phyloP scores from a whole-genome alignment of 2,329 filamentous ascomycete species.

The Calonectria ilicicola region DNA sequence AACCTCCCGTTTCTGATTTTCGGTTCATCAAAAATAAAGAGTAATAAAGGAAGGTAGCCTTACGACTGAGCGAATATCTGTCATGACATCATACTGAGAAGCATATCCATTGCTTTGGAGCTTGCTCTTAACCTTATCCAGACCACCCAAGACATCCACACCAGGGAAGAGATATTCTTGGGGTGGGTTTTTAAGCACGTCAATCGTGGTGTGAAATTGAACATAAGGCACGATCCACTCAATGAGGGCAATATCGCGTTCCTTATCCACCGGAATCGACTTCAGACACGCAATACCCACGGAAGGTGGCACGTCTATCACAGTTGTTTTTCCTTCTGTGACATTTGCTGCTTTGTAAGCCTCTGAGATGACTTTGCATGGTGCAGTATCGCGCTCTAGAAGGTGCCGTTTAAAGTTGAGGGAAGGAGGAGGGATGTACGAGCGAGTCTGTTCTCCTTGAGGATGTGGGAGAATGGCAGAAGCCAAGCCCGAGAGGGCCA shows the following conservation, averaged over 20 bases:
- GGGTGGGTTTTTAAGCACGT: conserved; percentile 37
- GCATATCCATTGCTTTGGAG: conserved; percentile 32
- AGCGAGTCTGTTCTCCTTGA: neutral
- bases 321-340: neutral
- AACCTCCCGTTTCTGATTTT: neutral
- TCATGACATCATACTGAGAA: conserved; percentile 40
- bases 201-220: conserved; percentile 38
- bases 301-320: conserved; percentile 31
- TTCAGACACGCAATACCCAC: conserved; percentile 39
- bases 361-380: conserved; percentile 35
- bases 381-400: conserved; percentile 16
- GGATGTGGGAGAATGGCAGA: neutral
- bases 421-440: neutral
- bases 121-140: conserved; percentile 31
- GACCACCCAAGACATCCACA: conserved; percentile 36
- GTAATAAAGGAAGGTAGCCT: neutral
- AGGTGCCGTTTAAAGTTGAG: neutral
- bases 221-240: conserved; percentile 36
- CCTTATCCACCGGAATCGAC: conserved; percentile 39
- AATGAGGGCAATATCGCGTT: conserved; percentile 37
- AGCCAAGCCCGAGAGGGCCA: conserved; percentile 10
- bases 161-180: conserved; percentile 38
- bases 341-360: conserved; percentile 20
- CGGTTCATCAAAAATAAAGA: too few species aligned
- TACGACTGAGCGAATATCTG: conserved; percentile 36